A percentile compares a stretch with the other conserved stretches of the same genome.
Evolutionary conservation across 305 asterid species (phyloP).

Genomic region (Lippia alba): DNA sequence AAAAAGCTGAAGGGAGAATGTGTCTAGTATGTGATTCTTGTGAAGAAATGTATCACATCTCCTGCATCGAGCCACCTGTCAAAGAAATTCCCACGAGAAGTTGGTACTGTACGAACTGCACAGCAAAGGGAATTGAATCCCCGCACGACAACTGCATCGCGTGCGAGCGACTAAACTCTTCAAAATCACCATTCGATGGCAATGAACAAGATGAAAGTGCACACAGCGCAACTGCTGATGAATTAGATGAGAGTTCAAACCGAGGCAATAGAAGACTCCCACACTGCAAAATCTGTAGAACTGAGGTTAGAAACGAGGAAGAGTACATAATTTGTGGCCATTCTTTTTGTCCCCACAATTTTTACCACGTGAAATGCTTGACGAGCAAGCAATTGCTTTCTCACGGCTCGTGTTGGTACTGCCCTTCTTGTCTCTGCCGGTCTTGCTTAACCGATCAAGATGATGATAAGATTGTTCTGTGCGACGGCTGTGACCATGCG

Average conservation of each 20-base stretch:
- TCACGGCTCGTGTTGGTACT: slow-evolving; percentile 78
- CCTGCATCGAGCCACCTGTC: slow-evolving; percentile 77
- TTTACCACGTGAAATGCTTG: slow-evolving; percentile 82
- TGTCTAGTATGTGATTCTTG: slow-evolving; percentile 89
- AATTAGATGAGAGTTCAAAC: slow-evolving; percentile 66
- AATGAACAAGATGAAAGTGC: slow-evolving; percentile 44
- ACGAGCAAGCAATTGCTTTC: slow-evolving; percentile 63
- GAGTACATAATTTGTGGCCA: slow-evolving; percentile 75
- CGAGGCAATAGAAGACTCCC: slow-evolving; percentile 34
- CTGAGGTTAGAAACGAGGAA: slow-evolving; percentile 49
- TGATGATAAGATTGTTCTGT: slow-evolving; percentile 83
- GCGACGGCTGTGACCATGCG: slow-evolving; percentile 95
- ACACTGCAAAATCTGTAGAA: slow-evolving; percentile 68
- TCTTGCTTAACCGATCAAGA: slow-evolving; percentile 74
- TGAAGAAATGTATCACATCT: slow-evolving; percentile 81
- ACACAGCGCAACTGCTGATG: slow-evolving; percentile 39
- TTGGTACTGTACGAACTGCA: slow-evolving; percentile 85
- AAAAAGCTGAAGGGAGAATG: slow-evolving; percentile 67
- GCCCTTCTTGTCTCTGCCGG: slow-evolving; percentile 95
- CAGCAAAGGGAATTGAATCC: slow-evolving; percentile 62
- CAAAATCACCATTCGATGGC: slow-evolving; percentile 35
- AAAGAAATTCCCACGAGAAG: slow-evolving; percentile 72
- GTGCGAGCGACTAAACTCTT: slow-evolving; percentile 63
- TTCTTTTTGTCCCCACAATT: slow-evolving; percentile 79
- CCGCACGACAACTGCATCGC: slow-evolving; percentile 80